Conservation (phyloP, 1,284 basidiomycete species). For the Grifola frondosa region DNA sequence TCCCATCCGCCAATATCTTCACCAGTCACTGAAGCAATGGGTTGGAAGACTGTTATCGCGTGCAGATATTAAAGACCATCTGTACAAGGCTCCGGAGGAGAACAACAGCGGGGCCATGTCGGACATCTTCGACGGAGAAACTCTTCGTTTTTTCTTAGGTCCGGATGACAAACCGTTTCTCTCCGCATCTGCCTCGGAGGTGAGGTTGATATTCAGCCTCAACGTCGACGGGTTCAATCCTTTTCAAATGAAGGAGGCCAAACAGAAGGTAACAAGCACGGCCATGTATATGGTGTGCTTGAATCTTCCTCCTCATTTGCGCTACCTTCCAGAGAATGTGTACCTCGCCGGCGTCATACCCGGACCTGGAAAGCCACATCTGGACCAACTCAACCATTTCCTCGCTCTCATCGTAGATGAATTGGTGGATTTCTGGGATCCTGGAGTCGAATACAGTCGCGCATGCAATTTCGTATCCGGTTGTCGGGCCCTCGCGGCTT, state of each 20-base stretch:
- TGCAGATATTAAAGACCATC: constrained; percentile 7
- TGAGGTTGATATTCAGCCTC: constrained; percentile 7
- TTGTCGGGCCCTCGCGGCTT: constrained; percentile 21
- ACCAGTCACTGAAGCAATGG: constrained; percentile 13
- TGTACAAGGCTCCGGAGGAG: not conserved
- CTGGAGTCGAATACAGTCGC: constrained; percentile 29
- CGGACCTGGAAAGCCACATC: constrained; percentile 34
- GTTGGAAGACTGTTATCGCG: constrained; percentile 8
- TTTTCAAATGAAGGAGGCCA: constrained; percentile 12
- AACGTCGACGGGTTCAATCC: constrained; percentile 26
- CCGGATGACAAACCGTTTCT: constrained; percentile 15
- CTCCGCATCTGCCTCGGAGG: not conserved
- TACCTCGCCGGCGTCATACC: constrained; percentile 35
- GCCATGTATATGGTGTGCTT: constrained; percentile 26
- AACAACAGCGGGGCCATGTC: not conserved
- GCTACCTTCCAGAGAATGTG: constrained; percentile 28
- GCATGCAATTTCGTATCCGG: constrained; percentile 30
- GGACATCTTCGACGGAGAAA: constrained; percentile 11
- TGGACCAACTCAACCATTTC: constrained; percentile 35
- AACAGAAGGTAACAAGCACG: constrained; percentile 12
- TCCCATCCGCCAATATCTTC: constrained; percentile 8
- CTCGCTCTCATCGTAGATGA: constrained; percentile 36
- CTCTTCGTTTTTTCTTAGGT: constrained; percentile 6
- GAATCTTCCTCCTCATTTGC: constrained; percentile 29
- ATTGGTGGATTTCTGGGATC: constrained; percentile 30